Conservation (phyloP, 192 early-diverging fungal genomes). For the Mortierella hygrophila region DNA sequence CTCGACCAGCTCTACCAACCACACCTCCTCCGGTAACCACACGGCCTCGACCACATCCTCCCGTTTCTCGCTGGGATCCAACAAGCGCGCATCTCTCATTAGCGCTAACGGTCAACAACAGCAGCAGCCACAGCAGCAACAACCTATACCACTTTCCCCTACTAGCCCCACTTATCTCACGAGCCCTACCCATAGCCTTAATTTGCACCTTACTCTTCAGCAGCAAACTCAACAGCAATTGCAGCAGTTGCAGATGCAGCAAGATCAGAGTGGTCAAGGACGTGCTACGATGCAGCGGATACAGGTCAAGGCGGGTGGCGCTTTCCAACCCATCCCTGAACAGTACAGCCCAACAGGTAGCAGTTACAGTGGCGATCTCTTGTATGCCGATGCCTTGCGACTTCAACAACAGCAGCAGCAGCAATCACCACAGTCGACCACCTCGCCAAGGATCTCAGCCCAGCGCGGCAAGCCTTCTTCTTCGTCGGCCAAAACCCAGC, state of each 20-base stretch:
- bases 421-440: not conserved
- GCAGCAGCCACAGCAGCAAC: conserved; percentile 13
- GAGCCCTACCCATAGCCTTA: not conserved
- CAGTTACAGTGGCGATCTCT: conserved; percentile 9
- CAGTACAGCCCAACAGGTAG: not conserved
- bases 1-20: conserved; percentile 29
- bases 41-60: conserved; percentile 17
- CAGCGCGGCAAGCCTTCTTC: not conserved
- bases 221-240: conserved; percentile 35
- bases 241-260: conserved; percentile 19
- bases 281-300: conserved; percentile 1
- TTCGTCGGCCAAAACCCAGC: not conserved
- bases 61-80: conserved; percentile 17
- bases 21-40: not conserved
- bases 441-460: not conserved
- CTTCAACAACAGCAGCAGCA: conserved; percentile 9
- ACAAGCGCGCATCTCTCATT: conserved; percentile 20
- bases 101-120: not conserved
- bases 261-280: not conserved
- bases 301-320: conserved; percentile 1
- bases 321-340: conserved; percentile 22
- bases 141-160: conserved; percentile 5
- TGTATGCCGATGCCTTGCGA: conserved; percentile 5
- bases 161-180: conserved; percentile 24
- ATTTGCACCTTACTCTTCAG: not conserved